Percentiles rank a stretch among this genome's conserved stretches.
These are phyloP conservation scores for Chenopodium suecicum DNA, from an alignment of 148 eudicot genomes.

Conservation along the genomic window DNA sequence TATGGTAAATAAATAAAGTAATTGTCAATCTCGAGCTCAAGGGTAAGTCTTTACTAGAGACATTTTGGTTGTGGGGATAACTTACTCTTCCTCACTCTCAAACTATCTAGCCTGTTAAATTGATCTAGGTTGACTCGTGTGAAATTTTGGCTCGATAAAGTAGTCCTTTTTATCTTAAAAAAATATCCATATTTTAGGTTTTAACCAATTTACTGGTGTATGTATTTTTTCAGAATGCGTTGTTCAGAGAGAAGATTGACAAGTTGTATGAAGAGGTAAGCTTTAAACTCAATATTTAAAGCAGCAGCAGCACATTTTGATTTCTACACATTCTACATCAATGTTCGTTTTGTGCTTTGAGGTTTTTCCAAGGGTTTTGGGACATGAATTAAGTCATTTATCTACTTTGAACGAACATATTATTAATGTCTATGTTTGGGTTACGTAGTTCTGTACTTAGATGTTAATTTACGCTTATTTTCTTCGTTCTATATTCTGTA, in stretches of 20 bases:
- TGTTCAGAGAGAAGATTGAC: conserved; percentile 51
- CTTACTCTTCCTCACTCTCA: no score
- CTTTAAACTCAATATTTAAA: neutral
- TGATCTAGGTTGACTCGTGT: no score
- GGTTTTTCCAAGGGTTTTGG: neutral
- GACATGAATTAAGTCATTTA: neutral
- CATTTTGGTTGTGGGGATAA: no score
- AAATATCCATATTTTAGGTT: neutral
- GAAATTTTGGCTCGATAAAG: no score
- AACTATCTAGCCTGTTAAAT: no score
- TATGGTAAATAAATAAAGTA: no score
- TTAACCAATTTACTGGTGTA: conserved; percentile 1
- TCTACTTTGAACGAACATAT: neutral
- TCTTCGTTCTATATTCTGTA: neutral
- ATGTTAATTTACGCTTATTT: neutral
- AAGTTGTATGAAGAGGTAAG: conserved; percentile 62
- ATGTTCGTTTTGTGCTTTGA: neutral
- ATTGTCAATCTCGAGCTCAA: no score
- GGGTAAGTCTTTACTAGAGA: no score
- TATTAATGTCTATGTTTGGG: neutral
- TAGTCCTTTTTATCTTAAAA: no score
- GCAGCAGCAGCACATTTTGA: neutral
- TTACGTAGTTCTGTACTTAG: neutral
- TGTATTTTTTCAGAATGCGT: conserved; percentile 37
- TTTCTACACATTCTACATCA: neutral